A percentile compares a stretch with the other conserved stretches of the same genome.
phyloP scores from a whole-genome alignment of 139 green algal genomes.

The Chlorokybus atmophyticus region DNA sequence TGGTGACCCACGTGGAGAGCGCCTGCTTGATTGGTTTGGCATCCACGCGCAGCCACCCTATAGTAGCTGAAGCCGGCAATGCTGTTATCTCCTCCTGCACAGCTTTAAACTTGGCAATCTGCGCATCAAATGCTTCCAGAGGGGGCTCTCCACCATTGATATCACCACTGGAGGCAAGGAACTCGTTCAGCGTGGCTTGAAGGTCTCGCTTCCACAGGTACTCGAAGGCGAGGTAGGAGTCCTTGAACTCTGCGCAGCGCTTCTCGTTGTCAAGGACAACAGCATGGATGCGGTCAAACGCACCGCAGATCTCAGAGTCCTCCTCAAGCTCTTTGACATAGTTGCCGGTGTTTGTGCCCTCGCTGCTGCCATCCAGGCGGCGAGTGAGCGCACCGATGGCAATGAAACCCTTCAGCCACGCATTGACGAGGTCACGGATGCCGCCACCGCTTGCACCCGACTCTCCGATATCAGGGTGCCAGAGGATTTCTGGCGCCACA shows the following conservation, averaged over 20 bases:
- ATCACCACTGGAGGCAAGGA: constrained; percentile 35
- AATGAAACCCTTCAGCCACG: constrained; percentile 62
- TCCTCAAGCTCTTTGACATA: constrained; percentile 80
- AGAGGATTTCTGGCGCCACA: constrained; percentile 56
- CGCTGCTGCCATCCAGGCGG: constrained; percentile 68
- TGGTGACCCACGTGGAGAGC: constrained; percentile 43
- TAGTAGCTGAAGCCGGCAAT: constrained; percentile 38
- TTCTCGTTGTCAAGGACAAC: constrained; percentile 48
- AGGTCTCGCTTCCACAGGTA: constrained; percentile 74
- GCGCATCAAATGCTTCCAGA: constrained; percentile 62
- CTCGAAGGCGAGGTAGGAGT: constrained; percentile 50
- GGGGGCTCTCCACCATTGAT: constrained; percentile 36
- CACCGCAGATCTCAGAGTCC: constrained; percentile 56
- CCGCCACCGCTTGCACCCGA: constrained; percentile 14
- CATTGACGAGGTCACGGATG: constrained; percentile 57
- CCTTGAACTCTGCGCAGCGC: constrained; percentile 58
- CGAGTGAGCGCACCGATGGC: constrained; percentile 57
- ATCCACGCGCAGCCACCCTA: constrained; percentile 71
- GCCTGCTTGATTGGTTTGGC: constrained; percentile 62
- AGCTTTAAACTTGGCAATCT: constrained; percentile 46
- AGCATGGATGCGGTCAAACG: constrained; percentile 42
- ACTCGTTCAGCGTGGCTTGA: constrained; percentile 36
- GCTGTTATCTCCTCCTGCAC: constrained; percentile 51
- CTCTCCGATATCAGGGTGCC: constrained; percentile 54
- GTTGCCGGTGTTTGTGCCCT: constrained; percentile 57